These are phyloP conservation scores for Metschnikowia hibisci DNA, from an alignment of 805 yeast species.

Conservation along the genomic window DNA sequence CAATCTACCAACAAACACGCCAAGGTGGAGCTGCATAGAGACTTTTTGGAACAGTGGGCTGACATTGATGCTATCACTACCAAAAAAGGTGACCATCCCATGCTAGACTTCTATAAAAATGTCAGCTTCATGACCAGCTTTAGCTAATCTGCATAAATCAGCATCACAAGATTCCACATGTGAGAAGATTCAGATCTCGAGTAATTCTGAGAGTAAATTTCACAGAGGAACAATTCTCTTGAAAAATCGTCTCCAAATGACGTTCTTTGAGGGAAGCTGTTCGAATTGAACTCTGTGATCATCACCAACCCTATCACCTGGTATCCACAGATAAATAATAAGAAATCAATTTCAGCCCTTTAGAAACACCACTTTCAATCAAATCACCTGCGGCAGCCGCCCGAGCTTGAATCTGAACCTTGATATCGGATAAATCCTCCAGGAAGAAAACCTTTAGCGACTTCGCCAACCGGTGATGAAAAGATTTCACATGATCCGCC, in stretches of 20 bases:
- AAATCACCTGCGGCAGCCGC: neutral
- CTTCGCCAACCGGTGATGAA: neutral
- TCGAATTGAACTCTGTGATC: no score
- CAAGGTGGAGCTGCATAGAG: conserved; percentile 53
- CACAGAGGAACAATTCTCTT: no score
- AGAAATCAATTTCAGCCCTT: neutral
- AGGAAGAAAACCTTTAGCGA: neutral
- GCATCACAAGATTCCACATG: no score
- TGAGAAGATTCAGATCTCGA: no score
- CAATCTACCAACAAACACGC: conserved; percentile 60
- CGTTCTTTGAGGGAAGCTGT: no score
- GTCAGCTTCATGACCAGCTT: conserved; percentile 61
- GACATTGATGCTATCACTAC: conserved; percentile 65
- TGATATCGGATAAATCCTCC: neutral
- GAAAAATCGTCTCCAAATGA: no score
- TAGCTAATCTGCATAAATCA: neutral
- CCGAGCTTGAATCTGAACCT: neutral
- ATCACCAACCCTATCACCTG: neutral
- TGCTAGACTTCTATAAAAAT: conserved; percentile 72
- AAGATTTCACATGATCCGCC: neutral
- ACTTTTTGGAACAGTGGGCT: conserved; percentile 68
- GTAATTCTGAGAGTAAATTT: no score
- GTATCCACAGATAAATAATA: neutral
- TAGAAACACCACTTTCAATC: conserved; percentile 2
- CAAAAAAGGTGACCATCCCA: conserved; percentile 76